Percentiles rank a stretch among this genome's conserved stretches.
Conservation (phyloP, 345 rosid species). For the Ceriops decandra region DNA sequence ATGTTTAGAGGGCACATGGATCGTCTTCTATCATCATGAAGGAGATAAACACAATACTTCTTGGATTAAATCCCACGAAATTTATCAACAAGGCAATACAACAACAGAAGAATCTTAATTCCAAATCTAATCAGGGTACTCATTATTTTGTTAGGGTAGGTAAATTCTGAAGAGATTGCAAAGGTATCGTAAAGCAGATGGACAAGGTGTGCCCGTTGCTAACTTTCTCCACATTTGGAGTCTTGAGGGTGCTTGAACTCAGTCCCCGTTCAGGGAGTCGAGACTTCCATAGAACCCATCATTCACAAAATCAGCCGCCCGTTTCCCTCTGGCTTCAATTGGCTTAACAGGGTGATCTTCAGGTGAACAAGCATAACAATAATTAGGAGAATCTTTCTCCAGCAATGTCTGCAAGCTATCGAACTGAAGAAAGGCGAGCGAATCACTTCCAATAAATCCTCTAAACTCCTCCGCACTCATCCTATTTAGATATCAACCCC, state of each 20-base stretch:
- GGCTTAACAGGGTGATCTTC: conserved; percentile 88
- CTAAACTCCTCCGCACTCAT: conserved; percentile 75
- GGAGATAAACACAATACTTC: background rate
- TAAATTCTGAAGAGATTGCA: background rate
- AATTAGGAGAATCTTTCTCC: conserved; percentile 46
- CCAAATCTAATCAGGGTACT: too few relatives aligned
- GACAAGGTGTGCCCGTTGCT: conserved; percentile 10
- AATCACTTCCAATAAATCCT: conserved; percentile 71
- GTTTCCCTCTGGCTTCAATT: conserved; percentile 63
- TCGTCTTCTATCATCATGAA: background rate
- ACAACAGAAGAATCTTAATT: too few relatives aligned
- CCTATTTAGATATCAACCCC: conserved; percentile 87
- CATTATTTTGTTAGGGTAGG: background rate
- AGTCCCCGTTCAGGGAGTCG: conserved; percentile 65
- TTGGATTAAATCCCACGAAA: too few relatives aligned
- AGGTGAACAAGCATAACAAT: conserved; percentile 92
- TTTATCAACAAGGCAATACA: too few relatives aligned
- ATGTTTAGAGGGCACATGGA: background rate
- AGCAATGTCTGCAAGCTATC: conserved; percentile 62
- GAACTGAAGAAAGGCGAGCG: conserved; percentile 69
- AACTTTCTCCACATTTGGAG: conserved; percentile 16
- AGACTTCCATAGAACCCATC: conserved; percentile 76
- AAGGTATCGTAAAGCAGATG: conserved; percentile 11
- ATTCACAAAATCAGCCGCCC: conserved; percentile 78
- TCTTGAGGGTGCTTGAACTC: conserved; percentile 53